Percentiles rank a stretch among this genome's conserved stretches.
These are phyloP conservation scores for Penicillium janthinellum DNA, from an alignment of 2,329 filamentous ascomycete genomes.

Conservation along the genomic window DNA sequence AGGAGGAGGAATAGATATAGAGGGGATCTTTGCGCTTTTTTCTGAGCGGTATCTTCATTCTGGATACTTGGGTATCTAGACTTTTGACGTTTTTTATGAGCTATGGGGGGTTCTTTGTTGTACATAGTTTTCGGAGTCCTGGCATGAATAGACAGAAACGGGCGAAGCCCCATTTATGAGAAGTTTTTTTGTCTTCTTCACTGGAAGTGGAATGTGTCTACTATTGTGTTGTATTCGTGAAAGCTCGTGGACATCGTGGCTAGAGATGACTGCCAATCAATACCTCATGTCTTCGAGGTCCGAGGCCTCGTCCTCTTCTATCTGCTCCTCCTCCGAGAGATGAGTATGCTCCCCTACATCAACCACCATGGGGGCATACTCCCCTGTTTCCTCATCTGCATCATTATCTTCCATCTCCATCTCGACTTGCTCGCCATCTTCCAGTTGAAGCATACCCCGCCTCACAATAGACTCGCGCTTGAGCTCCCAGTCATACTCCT, in stretches of 20 bases:
- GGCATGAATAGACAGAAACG: neutral
- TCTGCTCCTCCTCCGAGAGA: neutral
- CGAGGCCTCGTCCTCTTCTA: conserved; percentile 5
- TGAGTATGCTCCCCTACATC: conserved; percentile 41
- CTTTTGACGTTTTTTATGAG: conserved; percentile 7
- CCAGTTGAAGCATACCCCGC: conserved; percentile 60
- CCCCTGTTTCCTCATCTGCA: conserved; percentile 65
- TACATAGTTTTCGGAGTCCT: conserved; percentile 10
- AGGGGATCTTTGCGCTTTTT: neutral
- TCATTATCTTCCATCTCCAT: conserved; percentile 62
- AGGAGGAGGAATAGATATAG: conserved; percentile 47
- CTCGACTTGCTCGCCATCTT: conserved; percentile 65
- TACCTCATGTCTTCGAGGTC: conserved; percentile 15
- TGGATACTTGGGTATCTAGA: neutral
- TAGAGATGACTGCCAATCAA: neutral
- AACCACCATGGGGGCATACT: conserved; percentile 65
- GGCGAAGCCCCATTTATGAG: neutral
- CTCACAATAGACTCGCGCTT: conserved; percentile 55
- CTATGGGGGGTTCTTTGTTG: neutral
- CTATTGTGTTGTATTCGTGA: neutral
- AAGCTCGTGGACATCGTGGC: neutral
- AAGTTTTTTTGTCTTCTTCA: neutral
- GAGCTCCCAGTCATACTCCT: conserved; percentile 61
- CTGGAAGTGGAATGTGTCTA: neutral
- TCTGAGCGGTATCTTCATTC: neutral